Evolutionary conservation across 1,139 yeast species (phyloP), one percentile per base, ranked within the genome.

Genomic region (Sugiyamaella neomexicana): DNA sequence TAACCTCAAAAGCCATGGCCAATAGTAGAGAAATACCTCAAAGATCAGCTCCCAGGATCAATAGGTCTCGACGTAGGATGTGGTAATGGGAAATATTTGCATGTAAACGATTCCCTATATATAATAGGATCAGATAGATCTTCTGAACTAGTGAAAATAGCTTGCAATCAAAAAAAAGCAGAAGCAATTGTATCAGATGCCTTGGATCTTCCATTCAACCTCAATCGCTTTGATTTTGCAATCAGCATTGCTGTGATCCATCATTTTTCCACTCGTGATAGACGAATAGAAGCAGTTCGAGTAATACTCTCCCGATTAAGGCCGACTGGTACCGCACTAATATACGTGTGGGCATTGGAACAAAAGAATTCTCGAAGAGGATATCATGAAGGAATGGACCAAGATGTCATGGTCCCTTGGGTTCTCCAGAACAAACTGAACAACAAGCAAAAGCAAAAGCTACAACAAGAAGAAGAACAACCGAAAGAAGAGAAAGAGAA

Each of bases 341-440:
- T 93, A 12, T 91, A 91, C 67, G 95, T 96, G 54, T 93, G 99
- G 99, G 99, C 99, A 0, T 72, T 93, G 52, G 99, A 95, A 62
- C 99, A 93, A 69, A 88, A 85, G 59, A 80, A 76, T 36, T 87
- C 96, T 0, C 76, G 96, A 56, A 76, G 97, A 61, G 97, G 97
- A 0, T 91, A 89, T 72, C 84, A 86, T 62, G 89, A 82, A 59
- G 95, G 95, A 2, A 91, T 86, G 80, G 90, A 88, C 51, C 99
- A 89, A 68, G 99, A 93, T 66, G 86, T 93, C 1, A 73, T 95
- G 65, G 96, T 93, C 15, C 99, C 99, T 0, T 93, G 99, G 99
- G 97, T 90, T 0, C 70, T 84, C 39, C 81, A 81, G 50, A 61
- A 75, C 74, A 56, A 61, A 58, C 29, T 34, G 32, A 51, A n/a